A percentile compares a stretch with the other conserved stretches of the same genome.
Evolutionary conservation across 2,329 filamentous ascomycete genomes (phyloP).

Genomic region (Bipolaris sorokiniana): DNA sequence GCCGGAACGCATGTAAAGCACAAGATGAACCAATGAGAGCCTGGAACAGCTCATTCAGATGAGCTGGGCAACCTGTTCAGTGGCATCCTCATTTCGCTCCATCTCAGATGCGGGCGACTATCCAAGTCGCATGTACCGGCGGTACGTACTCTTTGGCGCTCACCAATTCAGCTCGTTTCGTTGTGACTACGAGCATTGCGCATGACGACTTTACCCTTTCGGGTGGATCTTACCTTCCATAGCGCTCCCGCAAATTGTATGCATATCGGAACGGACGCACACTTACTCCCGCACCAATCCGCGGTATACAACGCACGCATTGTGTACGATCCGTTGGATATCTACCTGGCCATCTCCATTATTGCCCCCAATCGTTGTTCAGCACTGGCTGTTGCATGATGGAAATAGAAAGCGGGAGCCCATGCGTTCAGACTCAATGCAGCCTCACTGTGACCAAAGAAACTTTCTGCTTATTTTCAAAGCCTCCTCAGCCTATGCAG

Average conservation of each 20-base stretch:
- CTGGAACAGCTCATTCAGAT: slow-evolving; percentile 28
- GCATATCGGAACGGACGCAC: slow-evolving; percentile 31
- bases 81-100: slow-evolving; percentile 31
- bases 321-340: not conserved
- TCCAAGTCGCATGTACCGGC: slow-evolving; percentile 22
- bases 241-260: slow-evolving; percentile 40
- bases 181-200: slow-evolving; percentile 22
- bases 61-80: slow-evolving; percentile 25
- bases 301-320: not conserved
- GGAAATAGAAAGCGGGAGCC: not conserved
- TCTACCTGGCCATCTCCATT: not conserved
- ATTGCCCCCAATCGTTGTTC: not conserved
- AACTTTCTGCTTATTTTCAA: slow-evolving; percentile 23
- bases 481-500: slow-evolving; percentile 24
- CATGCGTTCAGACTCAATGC: not conserved
- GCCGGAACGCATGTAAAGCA: slow-evolving; percentile 42
- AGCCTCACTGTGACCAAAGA: slow-evolving; percentile 7
- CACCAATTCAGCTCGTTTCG: slow-evolving; percentile 24
- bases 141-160: slow-evolving; percentile 22
- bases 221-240: slow-evolving; percentile 29
- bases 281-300: slow-evolving; percentile 29
- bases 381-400: not conserved
- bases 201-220: slow-evolving; percentile 27
- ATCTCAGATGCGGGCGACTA: slow-evolving; percentile 27
- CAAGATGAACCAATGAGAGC: slow-evolving; percentile 39